Base-by-base conservation (phyloP, 495 filamentous ascomycete species). In the Penicillium coprophilum region DNA sequence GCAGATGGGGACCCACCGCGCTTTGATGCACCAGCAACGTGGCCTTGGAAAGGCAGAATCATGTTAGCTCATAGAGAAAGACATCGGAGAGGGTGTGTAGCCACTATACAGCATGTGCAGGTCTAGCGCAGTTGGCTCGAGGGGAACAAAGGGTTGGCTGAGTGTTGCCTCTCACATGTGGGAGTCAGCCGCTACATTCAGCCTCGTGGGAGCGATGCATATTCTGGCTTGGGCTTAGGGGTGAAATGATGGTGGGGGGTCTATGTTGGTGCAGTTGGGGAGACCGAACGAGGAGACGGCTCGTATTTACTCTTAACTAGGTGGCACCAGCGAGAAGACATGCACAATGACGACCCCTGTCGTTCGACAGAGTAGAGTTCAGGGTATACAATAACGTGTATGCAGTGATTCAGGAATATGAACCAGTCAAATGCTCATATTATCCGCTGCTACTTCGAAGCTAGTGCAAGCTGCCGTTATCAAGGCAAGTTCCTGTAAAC, bases 71-170 rank as follows among this genome's bases (percentile, higher is more conserved):
- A 9, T 10, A 20, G 19, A 6, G 28, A 38, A 17, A 27, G 8
- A n/a, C 13, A 27, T 15, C 4, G 15, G 20, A 15, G 27, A 8
- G 17, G 24, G 45, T 17, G n/a, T 47, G 10, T 15, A 27, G 23
- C 19, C 24, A 49, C 27, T 30, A 32, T 50, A 56, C 24, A 49
- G 17, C 20, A 32, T 50, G 50, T 50, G 47, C 53, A 50, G 12
- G 21, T 20, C 17, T n/a, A 38, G 28, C 20, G 34, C 11, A 48
- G 17, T 30, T 12, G 24, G 34, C 23, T 28, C 19, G 34, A 30
- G 23, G 23, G 21, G 31, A 24, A 36, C 4, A 38, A 39, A 30
- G 9, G 23, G 23, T 27, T 30, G 17, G 23, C n/a, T 9, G 24
- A n/a, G 6, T n/a, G n/a, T n/a, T 21, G 1, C 24, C n/a, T 21